These are phyloP conservation scores for Aureobasidium pullulans DNA, from an alignment of 2,329 filamentous ascomycete genomes.

Conservation along the genomic window DNA sequence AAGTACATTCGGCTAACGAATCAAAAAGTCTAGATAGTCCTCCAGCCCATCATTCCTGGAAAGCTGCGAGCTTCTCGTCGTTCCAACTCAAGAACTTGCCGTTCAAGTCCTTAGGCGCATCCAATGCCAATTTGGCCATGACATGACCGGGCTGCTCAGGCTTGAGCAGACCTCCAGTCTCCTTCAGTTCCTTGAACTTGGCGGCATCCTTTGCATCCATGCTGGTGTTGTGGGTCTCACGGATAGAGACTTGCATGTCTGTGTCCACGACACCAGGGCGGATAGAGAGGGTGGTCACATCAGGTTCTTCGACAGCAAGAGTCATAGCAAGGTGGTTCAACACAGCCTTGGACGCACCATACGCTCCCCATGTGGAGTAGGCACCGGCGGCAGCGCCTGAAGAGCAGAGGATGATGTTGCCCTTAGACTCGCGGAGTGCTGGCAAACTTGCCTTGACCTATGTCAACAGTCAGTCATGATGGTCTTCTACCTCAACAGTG, in stretches of 20 bases:
- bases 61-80: conserved; percentile 45
- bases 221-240: conserved; percentile 58
- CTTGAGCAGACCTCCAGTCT: conserved; percentile 63
- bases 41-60: conserved; percentile 36
- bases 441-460: conserved; percentile 66
- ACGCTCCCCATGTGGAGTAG: conserved; percentile 70
- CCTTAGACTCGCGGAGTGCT: conserved; percentile 59
- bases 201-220: conserved; percentile 52
- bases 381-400: conserved; percentile 64
- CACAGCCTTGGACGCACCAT: conserved; percentile 76
- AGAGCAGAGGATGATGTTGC: conserved; percentile 69
- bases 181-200: conserved; percentile 63
- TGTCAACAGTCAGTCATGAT: neutral
- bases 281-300: conserved; percentile 64
- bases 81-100: conserved; percentile 66
- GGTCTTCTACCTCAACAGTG: conserved; percentile 1
- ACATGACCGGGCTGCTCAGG: conserved; percentile 81
- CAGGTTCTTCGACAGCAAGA: conserved; percentile 67
- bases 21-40: neutral
- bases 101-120: conserved; percentile 58
- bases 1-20: conserved; percentile 5
- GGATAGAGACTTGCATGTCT: conserved; percentile 78
- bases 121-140: conserved; percentile 69
- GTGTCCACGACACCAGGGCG: conserved; percentile 80
- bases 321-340: conserved; percentile 72